Conservation (phyloP, 768 basidiomycete species). For the Xerocomellus intermedius region DNA sequence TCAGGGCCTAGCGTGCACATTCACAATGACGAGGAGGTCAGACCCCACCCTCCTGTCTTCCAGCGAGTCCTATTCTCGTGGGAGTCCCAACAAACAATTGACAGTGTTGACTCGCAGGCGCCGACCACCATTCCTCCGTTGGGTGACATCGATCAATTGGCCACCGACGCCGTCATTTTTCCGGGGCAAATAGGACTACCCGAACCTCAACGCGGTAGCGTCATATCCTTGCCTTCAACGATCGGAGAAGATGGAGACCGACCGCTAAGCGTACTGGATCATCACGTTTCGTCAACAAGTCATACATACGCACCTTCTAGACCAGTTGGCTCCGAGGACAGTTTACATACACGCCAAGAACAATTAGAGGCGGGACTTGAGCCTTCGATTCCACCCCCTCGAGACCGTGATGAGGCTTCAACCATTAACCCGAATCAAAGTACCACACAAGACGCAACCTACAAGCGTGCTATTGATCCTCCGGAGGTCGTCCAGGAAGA, state of each 20-base stretch:
- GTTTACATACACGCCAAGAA: constrained; percentile 44
- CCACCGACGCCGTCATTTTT: not conserved
- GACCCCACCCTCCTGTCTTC: not conserved
- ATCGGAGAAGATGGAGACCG: no score
- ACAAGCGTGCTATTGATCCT: constrained; percentile 51
- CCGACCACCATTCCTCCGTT: not conserved
- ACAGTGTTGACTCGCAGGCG: not conserved
- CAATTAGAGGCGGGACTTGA: constrained; percentile 52
- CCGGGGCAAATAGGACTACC: not conserved
- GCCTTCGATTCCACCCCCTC: not conserved
- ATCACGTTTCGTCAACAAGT: not conserved
- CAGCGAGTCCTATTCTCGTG: not conserved
- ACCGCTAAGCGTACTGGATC: no score
- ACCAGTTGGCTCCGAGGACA: constrained; percentile 39
- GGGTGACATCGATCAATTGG: not conserved
- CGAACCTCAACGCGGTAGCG: not conserved
- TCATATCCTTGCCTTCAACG: no score
- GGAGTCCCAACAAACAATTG: not conserved
- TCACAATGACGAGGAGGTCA: not conserved
- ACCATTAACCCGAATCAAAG: constrained; percentile 31
- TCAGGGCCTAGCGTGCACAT: not conserved
- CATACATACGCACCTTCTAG: constrained; percentile 19
- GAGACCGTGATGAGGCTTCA: constrained; percentile 24
- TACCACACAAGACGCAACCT: constrained; percentile 47
- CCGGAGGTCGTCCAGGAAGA: constrained; percentile 10